These are phyloP conservation scores for Psophocarpus tetragonolobus DNA, from an alignment of 306 rosid genomes.

Conservation along the genomic window DNA sequence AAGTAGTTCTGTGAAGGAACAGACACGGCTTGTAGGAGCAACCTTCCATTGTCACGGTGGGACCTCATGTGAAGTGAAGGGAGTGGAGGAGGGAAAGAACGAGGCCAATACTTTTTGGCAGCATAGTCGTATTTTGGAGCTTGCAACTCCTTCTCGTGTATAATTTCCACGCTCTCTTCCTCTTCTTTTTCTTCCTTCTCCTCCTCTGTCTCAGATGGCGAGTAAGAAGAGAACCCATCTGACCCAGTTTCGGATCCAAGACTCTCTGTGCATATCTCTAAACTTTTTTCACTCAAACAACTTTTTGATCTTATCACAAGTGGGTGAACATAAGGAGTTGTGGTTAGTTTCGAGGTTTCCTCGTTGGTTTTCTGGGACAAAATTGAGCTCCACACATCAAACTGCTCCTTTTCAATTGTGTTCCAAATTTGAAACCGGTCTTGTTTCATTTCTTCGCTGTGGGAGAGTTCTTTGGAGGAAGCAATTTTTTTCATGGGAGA, in stretches of 20 bases:
- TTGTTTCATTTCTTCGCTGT: not conserved
- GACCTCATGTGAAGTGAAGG: slow-evolving; percentile 51
- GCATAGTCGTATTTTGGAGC: slow-evolving; percentile 27
- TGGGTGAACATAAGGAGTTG: slow-evolving; percentile 69
- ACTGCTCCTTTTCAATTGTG: slow-evolving; percentile 29
- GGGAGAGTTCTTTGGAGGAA: slow-evolving; percentile 52
- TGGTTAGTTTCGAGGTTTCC: slow-evolving; percentile 20
- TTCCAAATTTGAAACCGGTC: slow-evolving; percentile 43
- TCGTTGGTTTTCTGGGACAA: slow-evolving; percentile 42
- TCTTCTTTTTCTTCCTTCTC: not conserved
- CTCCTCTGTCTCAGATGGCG: slow-evolving; percentile 46
- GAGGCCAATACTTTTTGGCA: slow-evolving; percentile 24
- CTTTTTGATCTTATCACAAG: slow-evolving; percentile 58
- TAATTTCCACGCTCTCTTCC: not conserved
- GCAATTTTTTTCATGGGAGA: slow-evolving; percentile 55
- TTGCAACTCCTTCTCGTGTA: slow-evolving; percentile 26
- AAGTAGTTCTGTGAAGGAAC: slow-evolving; percentile 52
- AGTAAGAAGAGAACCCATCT: slow-evolving; percentile 55
- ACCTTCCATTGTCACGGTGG: slow-evolving; percentile 64
- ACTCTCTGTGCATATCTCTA: slow-evolving; percentile 75
- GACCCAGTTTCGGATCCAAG: slow-evolving; percentile 95
- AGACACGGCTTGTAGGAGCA: slow-evolving; percentile 59
- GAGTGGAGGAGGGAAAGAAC: slow-evolving; percentile 77
- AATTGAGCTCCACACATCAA: slow-evolving; percentile 64
- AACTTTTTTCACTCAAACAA: slow-evolving; percentile 57